These are phyloP conservation scores for Lichtheimia ramosa DNA, from an alignment of 371 early-diverging fungal species.

Conservation along the genomic window DNA sequence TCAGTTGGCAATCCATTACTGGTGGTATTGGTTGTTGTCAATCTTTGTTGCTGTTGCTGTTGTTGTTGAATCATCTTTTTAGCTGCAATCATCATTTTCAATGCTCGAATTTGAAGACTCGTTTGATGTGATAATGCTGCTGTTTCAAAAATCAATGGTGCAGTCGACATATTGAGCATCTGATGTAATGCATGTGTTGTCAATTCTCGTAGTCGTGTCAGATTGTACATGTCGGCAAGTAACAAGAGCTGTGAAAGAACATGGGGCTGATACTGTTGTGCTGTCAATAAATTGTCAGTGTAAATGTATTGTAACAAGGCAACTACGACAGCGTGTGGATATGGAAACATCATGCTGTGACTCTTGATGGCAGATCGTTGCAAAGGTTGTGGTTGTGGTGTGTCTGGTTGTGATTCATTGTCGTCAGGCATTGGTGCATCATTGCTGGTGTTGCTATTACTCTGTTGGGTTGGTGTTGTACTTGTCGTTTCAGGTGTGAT, in stretches of 20 bases:
- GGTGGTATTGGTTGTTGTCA: neutral
- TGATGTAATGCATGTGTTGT: constrained; percentile 54
- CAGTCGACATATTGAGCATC: constrained; percentile 56
- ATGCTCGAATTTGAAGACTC: constrained; percentile 53
- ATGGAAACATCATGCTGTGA: constrained; percentile 45
- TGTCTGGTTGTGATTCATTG: neutral
- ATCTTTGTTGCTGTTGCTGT: constrained; percentile 9
- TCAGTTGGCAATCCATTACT: neutral
- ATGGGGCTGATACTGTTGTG: constrained; percentile 51
- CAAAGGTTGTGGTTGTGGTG: constrained; percentile 3
- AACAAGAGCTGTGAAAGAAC: constrained; percentile 59
- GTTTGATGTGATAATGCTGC: constrained; percentile 53
- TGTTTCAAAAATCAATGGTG: constrained; percentile 58
- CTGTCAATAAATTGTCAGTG: constrained; percentile 60
- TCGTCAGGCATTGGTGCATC: neutral
- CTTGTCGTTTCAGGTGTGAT: neutral
- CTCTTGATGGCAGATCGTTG: constrained; percentile 14
- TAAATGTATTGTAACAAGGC: constrained; percentile 67
- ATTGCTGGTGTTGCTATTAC: neutral
- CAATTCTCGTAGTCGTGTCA: constrained; percentile 54
- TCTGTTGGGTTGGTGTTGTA: neutral
- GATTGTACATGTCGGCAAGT: constrained; percentile 55
- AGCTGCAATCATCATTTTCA: constrained; percentile 50
- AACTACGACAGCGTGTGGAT: constrained; percentile 54
- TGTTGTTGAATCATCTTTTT: constrained; percentile 35